phyloP scores from a whole-genome alignment of 164 flowering plant genomes.

The Kingdonia uniflora region DNA sequence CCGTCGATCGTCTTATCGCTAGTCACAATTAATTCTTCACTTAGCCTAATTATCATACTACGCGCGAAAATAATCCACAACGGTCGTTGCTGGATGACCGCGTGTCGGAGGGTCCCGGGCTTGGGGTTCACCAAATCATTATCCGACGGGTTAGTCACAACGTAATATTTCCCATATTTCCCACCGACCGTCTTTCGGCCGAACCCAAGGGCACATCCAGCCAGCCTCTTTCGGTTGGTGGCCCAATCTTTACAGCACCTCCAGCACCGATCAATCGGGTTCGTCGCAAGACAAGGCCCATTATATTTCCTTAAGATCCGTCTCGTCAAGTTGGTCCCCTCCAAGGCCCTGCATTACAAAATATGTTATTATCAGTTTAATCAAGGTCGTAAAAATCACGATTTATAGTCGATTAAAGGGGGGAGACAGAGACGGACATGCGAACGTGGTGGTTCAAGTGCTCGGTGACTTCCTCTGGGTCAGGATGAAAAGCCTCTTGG shows the following conservation, averaged over 20 bases:
- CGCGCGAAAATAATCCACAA: conserved; percentile 59
- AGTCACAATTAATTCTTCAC: conserved; percentile 30
- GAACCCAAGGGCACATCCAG: conserved; percentile 50
- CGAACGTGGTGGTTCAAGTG: conserved; percentile 29
- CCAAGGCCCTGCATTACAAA: conserved; percentile 19
- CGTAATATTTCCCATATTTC: conserved; percentile 32
- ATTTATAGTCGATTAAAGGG: not conserved
- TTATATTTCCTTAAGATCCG: conserved; percentile 1
- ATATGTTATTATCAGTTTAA: not conserved
- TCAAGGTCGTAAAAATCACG: not conserved
- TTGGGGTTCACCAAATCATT: conserved; percentile 50
- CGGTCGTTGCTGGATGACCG: conserved; percentile 41
- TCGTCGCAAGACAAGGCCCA: conserved; percentile 28
- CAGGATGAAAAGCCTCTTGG: conserved; percentile 24
- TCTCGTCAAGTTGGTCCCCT: conserved; percentile 19
- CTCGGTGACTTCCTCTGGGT: conserved; percentile 36
- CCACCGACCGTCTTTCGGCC: conserved; percentile 54
- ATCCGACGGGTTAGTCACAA: conserved; percentile 48
- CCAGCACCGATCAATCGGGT: conserved; percentile 83
- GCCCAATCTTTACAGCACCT: conserved; percentile 51
- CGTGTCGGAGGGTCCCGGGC: conserved; percentile 60
- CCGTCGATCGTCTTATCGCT: conserved; percentile 30
- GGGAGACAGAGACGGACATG: conserved; percentile 16
- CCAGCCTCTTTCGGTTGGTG: conserved; percentile 33
- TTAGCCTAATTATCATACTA: conserved; percentile 45